Base-by-base conservation (phyloP, 176 grass and related monocot species). In the Saccharum officinarum region DNA sequence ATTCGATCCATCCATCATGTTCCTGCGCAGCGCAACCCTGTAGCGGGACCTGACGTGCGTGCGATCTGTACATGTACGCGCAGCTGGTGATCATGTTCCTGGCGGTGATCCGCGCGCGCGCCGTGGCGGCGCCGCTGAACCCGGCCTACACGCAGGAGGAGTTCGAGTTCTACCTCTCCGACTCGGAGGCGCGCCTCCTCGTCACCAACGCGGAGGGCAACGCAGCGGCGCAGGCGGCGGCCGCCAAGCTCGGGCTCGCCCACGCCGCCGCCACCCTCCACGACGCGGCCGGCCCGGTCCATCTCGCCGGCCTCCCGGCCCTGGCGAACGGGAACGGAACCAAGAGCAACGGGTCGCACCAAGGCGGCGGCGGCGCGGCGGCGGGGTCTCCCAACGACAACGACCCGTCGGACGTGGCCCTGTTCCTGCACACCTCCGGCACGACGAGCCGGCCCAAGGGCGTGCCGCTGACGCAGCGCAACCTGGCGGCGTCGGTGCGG, bases 361-460 rank as follows among this genome's bases (percentile, higher is more conserved):
- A 67, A 37, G 36, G 3, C 3, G 33, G 3, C 13, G 28, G 3
- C 3, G 3, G 4, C 3, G 15, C 2, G 5, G 8, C 20, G 10
- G 44, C 2, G 17, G 52, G 3, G 22, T 16, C 36, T 3, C 41
- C n/a, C 45, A 50, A 30, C 54, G 15, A 8, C 46, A 94, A 98
- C 86, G 89, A 85, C 0, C 8, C 88, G 0, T 73, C 84, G 4
- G 96, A 98, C 59, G 78, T 86, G 17, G 97, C 93, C 0, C 88
- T 98, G 44, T 98, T 98, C 78, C 88, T 98, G 37, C 97, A 98
- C 86, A 98, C 97, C 37, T 98, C 97, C 11, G 93, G 97, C 40
- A 99, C 93, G 15, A 99, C 97, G 25, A 99, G 97, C 83, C 90
- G 97, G 3, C 97, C 93, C 49, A 99, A 99, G 84, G 97, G 93